These are phyloP conservation scores for Lepidium campestre DNA, from an alignment of 441 rosid species.

Conservation along the genomic window DNA sequence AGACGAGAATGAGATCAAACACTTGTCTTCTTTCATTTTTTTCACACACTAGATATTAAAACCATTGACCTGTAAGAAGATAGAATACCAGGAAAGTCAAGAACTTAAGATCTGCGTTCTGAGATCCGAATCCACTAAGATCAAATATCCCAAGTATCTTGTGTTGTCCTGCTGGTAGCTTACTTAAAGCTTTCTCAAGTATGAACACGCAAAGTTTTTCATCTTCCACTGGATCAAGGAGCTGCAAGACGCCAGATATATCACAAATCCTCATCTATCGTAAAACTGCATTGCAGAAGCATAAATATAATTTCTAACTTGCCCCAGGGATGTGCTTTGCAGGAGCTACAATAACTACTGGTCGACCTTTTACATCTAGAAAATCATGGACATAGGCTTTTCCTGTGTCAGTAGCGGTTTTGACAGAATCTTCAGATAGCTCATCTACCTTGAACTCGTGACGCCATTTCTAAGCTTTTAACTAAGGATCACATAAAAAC, in stretches of 20 bases:
- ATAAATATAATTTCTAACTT: constrained; percentile 28
- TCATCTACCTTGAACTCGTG: constrained; percentile 67
- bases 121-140: constrained; percentile 61
- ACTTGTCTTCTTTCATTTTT: background rate
- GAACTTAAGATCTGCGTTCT: constrained; percentile 76
- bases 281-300: background rate
- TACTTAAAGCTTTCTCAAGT: constrained; percentile 77
- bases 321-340: constrained; percentile 77
- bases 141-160: constrained; percentile 75
- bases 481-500: constrained; percentile 20
- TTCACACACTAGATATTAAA: background rate
- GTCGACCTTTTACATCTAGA: constrained; percentile 59
- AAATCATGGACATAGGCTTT: constrained; percentile 72
- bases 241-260: constrained; percentile 33
- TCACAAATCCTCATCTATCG: background rate
- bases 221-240: constrained; percentile 56
- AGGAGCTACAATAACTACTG: constrained; percentile 81
- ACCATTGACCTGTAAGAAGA: constrained; percentile 1
- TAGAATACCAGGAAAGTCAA: constrained; percentile 68
- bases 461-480: constrained; percentile 72
- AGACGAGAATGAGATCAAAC: constrained; percentile 11
- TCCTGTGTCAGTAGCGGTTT: constrained; percentile 60
- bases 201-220: constrained; percentile 69
- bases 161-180: constrained; percentile 67
- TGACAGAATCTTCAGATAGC: constrained; percentile 61